phyloP scores from a whole-genome alignment of 78 protist genomes.

The Protostelium mycophagum region DNA sequence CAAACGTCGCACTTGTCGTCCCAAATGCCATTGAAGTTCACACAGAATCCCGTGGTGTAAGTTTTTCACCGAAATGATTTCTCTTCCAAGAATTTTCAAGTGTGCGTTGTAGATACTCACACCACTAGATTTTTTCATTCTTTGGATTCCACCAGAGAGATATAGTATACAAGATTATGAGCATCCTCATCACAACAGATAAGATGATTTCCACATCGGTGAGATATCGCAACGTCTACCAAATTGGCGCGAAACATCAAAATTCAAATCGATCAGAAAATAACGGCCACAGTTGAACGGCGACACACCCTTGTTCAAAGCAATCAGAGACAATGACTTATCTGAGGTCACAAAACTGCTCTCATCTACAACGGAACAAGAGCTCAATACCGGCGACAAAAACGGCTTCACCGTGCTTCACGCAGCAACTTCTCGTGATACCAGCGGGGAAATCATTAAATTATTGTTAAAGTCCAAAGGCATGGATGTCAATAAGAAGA shows the following conservation, averaged over 20 bases:
- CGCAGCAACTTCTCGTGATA: not conserved
- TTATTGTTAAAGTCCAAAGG: constrained; percentile 16
- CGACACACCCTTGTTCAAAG: not conserved
- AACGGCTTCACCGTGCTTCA: not conserved
- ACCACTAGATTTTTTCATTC: not conserved
- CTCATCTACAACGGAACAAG: not conserved
- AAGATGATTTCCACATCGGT: not conserved
- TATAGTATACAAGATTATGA: not conserved
- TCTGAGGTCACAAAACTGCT: not conserved
- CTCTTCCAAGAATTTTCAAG: too few relatives aligned
- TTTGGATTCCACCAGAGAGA: not conserved
- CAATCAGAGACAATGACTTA: not conserved
- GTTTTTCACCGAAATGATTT: not conserved
- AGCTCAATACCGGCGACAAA: not conserved
- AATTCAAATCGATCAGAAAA: too few relatives aligned
- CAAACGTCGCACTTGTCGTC: not conserved
- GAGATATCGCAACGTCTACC: too few relatives aligned
- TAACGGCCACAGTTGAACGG: not conserved
- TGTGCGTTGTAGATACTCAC: not conserved
- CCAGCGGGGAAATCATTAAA: constrained; percentile 25
- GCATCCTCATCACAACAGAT: not conserved
- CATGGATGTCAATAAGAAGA: constrained; percentile 40
- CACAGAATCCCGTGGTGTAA: not conserved
- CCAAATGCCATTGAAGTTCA: not conserved
- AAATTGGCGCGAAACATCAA: not conserved